Evolutionary conservation across 257 asterid genomes (phyloP), one percentile per base, ranked within the genome.

Genomic region (Nicotiana sylvestris): DNA sequence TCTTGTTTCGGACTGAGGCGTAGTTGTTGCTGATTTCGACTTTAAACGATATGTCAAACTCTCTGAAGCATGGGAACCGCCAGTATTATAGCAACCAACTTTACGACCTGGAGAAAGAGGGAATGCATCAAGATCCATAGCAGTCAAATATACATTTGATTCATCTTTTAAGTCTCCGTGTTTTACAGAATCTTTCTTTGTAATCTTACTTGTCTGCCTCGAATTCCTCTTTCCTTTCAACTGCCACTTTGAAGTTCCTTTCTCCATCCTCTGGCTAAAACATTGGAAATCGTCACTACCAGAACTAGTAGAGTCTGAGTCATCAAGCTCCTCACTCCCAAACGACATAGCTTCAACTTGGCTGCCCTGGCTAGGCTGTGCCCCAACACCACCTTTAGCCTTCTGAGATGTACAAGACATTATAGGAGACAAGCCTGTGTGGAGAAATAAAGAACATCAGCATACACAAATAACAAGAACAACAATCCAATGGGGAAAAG

Each of bases 151-250:
- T 29, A 74, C 83, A 78, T 80, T 88, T 15, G 87, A 82, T 83
- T 86, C 92, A 69, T 86, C 88, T 17, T 83, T 87, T 9, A 82
- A 85, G 62, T 86, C 89, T 55, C 66, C 74, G 27, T 15, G 29
- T 77, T 78, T 83, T 77, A 80, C 62, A 25, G 74, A 46, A 68
- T 65, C 85, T 72, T 80, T 78, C 80, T 55, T 78, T 76, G 66
- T 89, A 43, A 43, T 56, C 87, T 86, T 92, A 81, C 91, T 82
- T 25, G 90, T 29, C 82, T 87, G 84, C 87, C 98, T 88, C 16
- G 92, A 89, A 81, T 93, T 95, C 72, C 97, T 87, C 91, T 91
- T 95, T 82, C 98, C 92, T 86, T 95, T 94, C 72, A 86, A 77
- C 88, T 85, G 94, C 98, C 99, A 95, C 85, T 89, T 84, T 13